phyloP scores from a whole-genome alignment of 176 grass and related monocot genomes.

The Oryza glumipatula region DNA sequence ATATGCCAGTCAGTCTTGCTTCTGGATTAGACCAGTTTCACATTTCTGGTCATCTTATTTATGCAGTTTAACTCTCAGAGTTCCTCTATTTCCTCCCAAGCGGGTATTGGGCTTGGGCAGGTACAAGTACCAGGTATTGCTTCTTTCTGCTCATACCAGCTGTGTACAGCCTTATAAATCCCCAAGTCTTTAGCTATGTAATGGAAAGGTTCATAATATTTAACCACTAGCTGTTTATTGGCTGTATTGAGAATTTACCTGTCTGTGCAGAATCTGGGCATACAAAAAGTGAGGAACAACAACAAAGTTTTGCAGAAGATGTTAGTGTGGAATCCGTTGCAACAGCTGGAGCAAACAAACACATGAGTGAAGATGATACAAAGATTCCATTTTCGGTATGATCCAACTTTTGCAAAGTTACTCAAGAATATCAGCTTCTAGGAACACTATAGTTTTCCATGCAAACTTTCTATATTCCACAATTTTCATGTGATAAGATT shows the following conservation, averaged over 20 bases:
- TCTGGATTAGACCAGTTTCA: background rate
- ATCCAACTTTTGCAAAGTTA: background rate
- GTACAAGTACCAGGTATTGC: slow-evolving; percentile 71
- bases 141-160: slow-evolving; percentile 43
- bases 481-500: background rate
- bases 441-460: background rate
- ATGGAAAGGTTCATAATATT: slow-evolving; percentile 18
- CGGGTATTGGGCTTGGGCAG: slow-evolving; percentile 52
- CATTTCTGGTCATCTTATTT: slow-evolving; percentile 43
- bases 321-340: slow-evolving; percentile 49
- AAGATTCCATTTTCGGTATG: slow-evolving; percentile 67
- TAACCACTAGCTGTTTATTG: slow-evolving; percentile 7
- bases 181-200: slow-evolving; percentile 37
- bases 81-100: slow-evolving; percentile 65
- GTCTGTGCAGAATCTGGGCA: slow-evolving; percentile 58
- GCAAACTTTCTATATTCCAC: background rate
- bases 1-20: background rate
- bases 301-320: slow-evolving; percentile 66
- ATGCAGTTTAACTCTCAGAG: slow-evolving; percentile 87
- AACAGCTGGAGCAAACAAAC: slow-evolving; percentile 64
- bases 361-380: slow-evolving; percentile 72
- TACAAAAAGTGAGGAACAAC: slow-evolving; percentile 75
- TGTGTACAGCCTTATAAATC: slow-evolving; percentile 21
- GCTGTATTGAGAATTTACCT: slow-evolving; percentile 38
- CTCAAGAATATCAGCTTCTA: background rate